phyloP scores from a whole-genome alignment of 1,139 yeast genomes.

The Taphrina pruni region DNA sequence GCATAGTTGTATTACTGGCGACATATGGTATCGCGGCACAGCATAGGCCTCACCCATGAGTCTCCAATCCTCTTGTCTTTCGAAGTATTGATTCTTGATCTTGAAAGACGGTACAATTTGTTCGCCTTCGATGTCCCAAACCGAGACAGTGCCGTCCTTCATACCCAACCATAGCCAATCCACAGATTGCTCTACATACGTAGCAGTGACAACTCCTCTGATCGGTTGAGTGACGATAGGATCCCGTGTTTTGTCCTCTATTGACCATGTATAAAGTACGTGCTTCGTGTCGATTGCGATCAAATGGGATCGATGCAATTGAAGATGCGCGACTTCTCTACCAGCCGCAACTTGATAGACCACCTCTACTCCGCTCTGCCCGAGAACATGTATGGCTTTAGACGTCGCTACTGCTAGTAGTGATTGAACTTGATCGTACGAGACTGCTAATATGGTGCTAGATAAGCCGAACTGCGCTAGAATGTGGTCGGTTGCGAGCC shows the following conservation, averaged over 20 bases:
- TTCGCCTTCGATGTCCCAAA: slow-evolving; percentile 86
- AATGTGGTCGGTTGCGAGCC: slow-evolving; percentile 48
- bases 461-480: slow-evolving; percentile 61
- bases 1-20: slow-evolving; percentile 69
- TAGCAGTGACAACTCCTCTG: slow-evolving; percentile 69
- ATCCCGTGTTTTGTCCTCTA: slow-evolving; percentile 59
- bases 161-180: slow-evolving; percentile 87
- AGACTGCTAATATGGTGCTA: slow-evolving; percentile 67
- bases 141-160: slow-evolving; percentile 71
- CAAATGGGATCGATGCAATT: slow-evolving; percentile 80
- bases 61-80: slow-evolving; percentile 42
- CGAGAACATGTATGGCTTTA: slow-evolving; percentile 72
- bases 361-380: slow-evolving; percentile 81
- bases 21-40: slow-evolving; percentile 47
- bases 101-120: slow-evolving; percentile 63
- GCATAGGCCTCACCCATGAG: slow-evolving; percentile 48
- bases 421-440: slow-evolving; percentile 88
- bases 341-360: slow-evolving; percentile 59
- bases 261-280: slow-evolving; percentile 68
- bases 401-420: slow-evolving; percentile 80
- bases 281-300: slow-evolving; percentile 67
- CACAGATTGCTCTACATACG: slow-evolving; percentile 80
- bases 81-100: slow-evolving; percentile 74
- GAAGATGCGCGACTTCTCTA: slow-evolving; percentile 61
- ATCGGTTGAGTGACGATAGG: slow-evolving; percentile 48